A percentile compares a stretch with the other conserved stretches of the same genome.
Evolutionary conservation across 768 basidiomycete genomes (phyloP).

Genomic region (Mrakia blollopis): DNA sequence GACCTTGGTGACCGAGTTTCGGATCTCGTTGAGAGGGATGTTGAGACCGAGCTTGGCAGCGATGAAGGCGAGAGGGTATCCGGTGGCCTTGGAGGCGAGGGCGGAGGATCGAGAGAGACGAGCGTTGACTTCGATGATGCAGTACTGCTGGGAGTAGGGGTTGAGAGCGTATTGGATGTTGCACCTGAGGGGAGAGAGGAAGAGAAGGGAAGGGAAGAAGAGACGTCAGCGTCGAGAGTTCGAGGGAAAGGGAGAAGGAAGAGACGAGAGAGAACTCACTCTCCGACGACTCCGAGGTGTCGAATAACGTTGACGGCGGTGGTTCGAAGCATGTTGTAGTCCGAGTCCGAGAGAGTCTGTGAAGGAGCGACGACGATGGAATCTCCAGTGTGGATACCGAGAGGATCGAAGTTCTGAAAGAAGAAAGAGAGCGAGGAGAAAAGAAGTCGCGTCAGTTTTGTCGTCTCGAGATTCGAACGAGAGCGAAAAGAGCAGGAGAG

Average conservation of each 20-base stretch:
- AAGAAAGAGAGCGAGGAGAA: constrained; percentile 6
- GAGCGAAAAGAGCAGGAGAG: not conserved
- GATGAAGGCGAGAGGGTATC: constrained; percentile 96
- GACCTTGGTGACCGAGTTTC: constrained; percentile 93
- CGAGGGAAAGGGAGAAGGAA: not conserved
- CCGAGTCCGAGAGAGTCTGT: constrained; percentile 96
- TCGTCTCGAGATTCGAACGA: not conserved
- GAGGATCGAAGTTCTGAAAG: constrained; percentile 89
- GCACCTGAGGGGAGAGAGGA: constrained; percentile 48
- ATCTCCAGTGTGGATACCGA: constrained; percentile 97
- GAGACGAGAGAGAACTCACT: constrained; percentile 42
- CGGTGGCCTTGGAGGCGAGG: constrained; percentile 95
- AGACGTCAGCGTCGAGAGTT: not conserved
- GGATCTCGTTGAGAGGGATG: constrained; percentile 95
- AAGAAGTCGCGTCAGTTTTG: not conserved
- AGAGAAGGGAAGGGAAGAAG: not conserved
- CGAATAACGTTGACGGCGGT: constrained; percentile 98
- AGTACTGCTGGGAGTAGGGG: constrained; percentile 90
- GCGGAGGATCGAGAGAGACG: constrained; percentile 96
- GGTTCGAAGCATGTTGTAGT: constrained; percentile 98
- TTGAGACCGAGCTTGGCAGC: constrained; percentile 96
- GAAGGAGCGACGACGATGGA: constrained; percentile 98
- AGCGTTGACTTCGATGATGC: constrained; percentile 99
- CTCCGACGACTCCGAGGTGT: constrained; percentile 95
- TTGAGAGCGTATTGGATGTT: constrained; percentile 99